These are phyloP conservation scores for Cryptosporidium viatorum DNA, from an alignment of 169 alveolate genomes.

Conservation along the genomic window DNA sequence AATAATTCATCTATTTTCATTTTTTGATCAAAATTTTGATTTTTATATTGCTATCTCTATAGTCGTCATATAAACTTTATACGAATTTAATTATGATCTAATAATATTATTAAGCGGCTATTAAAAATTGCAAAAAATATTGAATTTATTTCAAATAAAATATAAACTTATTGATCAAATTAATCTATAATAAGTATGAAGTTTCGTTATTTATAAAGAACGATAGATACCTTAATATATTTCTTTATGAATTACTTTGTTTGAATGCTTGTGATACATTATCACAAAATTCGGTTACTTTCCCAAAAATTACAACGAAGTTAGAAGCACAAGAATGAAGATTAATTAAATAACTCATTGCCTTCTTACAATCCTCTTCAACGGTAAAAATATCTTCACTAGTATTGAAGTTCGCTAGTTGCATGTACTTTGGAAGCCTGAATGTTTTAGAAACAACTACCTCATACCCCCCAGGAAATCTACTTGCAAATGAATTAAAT, in stretches of 20 bases:
- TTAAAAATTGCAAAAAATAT: background rate
- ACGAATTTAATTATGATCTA: constrained; percentile 28
- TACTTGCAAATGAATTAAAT: constrained; percentile 20
- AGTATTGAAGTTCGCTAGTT: constrained; percentile 47
- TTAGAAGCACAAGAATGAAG: constrained; percentile 46
- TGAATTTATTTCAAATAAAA: background rate
- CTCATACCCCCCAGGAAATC: constrained; percentile 49
- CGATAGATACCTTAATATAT: background rate
- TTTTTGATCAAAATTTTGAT: background rate
- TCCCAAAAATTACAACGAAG: constrained; percentile 51
- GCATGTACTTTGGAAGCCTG: constrained; percentile 53
- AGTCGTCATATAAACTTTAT: background rate
- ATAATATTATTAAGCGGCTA: constrained; percentile 42
- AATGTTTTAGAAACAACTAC: constrained; percentile 24
- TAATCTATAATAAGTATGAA: background rate
- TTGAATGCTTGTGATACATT: constrained; percentile 38
- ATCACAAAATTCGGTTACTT: constrained; percentile 29
- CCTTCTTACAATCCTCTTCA: constrained; percentile 51
- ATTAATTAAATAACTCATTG: constrained; percentile 50
- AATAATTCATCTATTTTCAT: constrained; percentile 31
- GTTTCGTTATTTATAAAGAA: background rate
- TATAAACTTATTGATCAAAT: constrained; percentile 5
- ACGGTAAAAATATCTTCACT: constrained; percentile 21
- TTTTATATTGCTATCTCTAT: background rate
- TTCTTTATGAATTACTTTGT: background rate